These are phyloP conservation scores for Phytophthora melonis DNA, from an alignment of 352 stramenopile species.

Conservation along the genomic window DNA sequence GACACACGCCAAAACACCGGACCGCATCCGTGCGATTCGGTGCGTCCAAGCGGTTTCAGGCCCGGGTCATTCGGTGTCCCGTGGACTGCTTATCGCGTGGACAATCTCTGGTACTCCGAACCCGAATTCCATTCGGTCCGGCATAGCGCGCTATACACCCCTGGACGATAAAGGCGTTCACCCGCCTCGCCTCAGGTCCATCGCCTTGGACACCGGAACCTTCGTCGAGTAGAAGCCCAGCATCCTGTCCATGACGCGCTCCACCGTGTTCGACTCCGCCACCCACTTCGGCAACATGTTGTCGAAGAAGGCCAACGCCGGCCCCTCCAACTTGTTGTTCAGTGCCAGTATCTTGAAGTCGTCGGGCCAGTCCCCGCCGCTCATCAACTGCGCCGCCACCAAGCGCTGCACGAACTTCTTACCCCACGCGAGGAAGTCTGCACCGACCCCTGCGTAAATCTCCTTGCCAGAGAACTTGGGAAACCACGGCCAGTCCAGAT, in stretches of 20 bases:
- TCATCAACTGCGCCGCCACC: not conserved
- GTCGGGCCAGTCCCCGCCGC: not conserved
- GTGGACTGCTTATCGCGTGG: no score
- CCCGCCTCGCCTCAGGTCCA: no score
- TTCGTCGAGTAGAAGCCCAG: not conserved
- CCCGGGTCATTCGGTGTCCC: no score
- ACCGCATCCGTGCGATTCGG: no score
- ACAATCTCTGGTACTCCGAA: no score
- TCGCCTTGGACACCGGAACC: no score
- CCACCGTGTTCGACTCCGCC: not conserved
- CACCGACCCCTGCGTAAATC: not conserved
- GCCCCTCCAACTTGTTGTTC: slow-evolving; percentile 2
- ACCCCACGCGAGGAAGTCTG: not conserved
- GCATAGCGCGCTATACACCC: no score
- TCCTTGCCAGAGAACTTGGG: not conserved
- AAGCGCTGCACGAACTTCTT: not conserved
- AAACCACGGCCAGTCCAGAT: not conserved
- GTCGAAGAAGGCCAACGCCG: not conserved
- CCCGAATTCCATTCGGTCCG: no score
- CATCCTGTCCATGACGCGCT: not conserved
- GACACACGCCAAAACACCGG: no score
- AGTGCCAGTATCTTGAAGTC: not conserved
- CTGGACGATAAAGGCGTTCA: no score
- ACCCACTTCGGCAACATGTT: not conserved
- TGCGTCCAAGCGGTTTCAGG: no score